A percentile compares a stretch with the other conserved stretches of the same genome.
These are phyloP conservation scores for Mallotus japonicus DNA, from an alignment of 441 rosid genomes.

Conservation along the genomic window DNA sequence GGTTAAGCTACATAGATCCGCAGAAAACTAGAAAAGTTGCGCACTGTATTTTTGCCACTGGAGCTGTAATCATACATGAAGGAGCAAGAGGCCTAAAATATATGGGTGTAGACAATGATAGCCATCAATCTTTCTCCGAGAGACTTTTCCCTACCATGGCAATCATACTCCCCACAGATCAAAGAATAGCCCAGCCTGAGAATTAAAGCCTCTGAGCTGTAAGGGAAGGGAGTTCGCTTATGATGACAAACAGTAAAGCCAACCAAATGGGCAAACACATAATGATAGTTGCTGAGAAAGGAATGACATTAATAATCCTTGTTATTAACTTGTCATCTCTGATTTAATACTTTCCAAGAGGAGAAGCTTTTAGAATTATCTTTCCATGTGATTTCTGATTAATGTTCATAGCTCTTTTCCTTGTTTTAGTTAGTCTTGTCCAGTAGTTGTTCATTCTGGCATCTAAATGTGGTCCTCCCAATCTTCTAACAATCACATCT, in stretches of 20 bases:
- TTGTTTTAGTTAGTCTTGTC: neutral
- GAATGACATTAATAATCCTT: neutral
- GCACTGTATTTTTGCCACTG: neutral
- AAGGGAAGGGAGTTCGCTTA: neutral
- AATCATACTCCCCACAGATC: slow-evolving; percentile 15
- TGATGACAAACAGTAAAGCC: neutral
- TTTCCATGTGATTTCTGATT: neutral
- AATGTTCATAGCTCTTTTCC: neutral
- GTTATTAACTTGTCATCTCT: neutral
- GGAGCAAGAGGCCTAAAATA: slow-evolving; percentile 1
- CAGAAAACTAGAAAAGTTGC: neutral
- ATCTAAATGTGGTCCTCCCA: neutral
- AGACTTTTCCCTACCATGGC: slow-evolving; percentile 4
- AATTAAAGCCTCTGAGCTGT: slow-evolving; percentile 7
- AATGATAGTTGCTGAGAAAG: neutral
- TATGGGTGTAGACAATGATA: slow-evolving; percentile 17
- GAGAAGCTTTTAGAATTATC: neutral
- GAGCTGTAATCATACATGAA: slow-evolving; percentile 8
- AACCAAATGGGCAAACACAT: neutral
- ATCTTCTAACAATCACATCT: neutral
- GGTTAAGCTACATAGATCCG: neutral
- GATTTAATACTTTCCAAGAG: neutral
- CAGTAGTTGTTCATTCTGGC: neutral
- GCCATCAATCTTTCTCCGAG: neutral
- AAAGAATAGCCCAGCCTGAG: slow-evolving; percentile 1